These are phyloP conservation scores for Trametes elegans DNA, from an alignment of 768 basidiomycete genomes.

Conservation along the genomic window DNA sequence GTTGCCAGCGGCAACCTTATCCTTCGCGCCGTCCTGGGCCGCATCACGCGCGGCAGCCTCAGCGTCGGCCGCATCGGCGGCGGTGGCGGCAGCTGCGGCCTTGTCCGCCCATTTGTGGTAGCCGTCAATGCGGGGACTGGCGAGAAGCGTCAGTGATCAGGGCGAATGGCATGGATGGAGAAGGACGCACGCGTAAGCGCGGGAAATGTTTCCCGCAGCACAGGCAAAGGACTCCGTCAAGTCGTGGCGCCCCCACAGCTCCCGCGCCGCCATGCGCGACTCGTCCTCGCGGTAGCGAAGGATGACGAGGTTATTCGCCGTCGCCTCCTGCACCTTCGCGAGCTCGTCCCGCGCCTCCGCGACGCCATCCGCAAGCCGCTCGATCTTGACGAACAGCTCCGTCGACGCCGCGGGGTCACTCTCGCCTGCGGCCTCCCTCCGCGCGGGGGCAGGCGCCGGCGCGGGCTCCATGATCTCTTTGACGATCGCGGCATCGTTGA, in stretches of 20 bases:
- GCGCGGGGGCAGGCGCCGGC: background rate
- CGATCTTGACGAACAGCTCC: background rate
- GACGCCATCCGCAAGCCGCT: background rate
- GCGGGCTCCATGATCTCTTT: background rate
- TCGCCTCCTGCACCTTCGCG: background rate
- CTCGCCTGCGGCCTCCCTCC: background rate
- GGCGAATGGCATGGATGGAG: background rate
- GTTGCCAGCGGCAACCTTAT: background rate
- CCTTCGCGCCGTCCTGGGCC: background rate
- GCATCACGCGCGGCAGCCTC: background rate
- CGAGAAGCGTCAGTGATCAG: background rate
- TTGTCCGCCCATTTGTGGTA: slow-evolving; percentile 3
- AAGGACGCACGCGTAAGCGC: background rate
- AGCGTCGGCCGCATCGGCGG: background rate
- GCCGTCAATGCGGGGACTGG: background rate
- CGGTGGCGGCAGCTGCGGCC: background rate
- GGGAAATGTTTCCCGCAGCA: background rate
- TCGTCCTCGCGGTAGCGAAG: slow-evolving; percentile 2
- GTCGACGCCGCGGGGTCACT: background rate
- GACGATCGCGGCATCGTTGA: background rate
- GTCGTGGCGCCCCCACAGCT: slow-evolving; percentile 7
- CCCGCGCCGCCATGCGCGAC: background rate
- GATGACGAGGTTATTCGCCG: background rate
- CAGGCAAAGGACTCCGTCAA: background rate
- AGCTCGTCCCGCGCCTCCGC: background rate